These are phyloP conservation scores for Penicillium sp. DNA, from an alignment of 2,329 filamentous ascomycete species.

Conservation along the genomic window DNA sequence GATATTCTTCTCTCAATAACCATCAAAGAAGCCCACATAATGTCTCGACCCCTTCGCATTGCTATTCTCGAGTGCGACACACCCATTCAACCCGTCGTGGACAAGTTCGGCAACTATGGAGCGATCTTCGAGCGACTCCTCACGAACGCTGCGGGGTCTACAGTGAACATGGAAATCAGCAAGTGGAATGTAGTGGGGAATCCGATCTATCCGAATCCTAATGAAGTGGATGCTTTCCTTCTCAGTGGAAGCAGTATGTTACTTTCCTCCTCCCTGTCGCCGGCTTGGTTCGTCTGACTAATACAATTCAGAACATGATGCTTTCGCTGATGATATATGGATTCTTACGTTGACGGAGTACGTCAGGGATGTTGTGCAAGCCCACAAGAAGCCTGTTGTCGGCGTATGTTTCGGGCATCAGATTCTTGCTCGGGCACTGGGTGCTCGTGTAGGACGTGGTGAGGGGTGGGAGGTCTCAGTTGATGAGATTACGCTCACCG, in stretches of 20 bases:
- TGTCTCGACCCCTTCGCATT: slow-evolving; percentile 19
- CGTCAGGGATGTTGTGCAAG: slow-evolving; percentile 27
- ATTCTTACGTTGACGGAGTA: slow-evolving; percentile 47
- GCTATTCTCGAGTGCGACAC: slow-evolving; percentile 33
- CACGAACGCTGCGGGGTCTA: slow-evolving; percentile 10
- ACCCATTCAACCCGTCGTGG: slow-evolving; percentile 24
- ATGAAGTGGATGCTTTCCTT: slow-evolving; percentile 27
- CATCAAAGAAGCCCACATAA: neutral
- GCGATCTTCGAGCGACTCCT: slow-evolving; percentile 29
- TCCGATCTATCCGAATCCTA: slow-evolving; percentile 21
- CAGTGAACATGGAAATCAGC: slow-evolving; percentile 10
- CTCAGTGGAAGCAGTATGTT: slow-evolving; percentile 35
- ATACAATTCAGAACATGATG: slow-evolving; percentile 32
- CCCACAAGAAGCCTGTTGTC: slow-evolving; percentile 35
- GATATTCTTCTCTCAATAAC: neutral
- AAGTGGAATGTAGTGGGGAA: slow-evolving; percentile 28
- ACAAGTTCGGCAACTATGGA: slow-evolving; percentile 23
- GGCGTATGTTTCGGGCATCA: slow-evolving; percentile 54
- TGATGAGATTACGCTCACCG: slow-evolving; percentile 42
- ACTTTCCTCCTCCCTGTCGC: neutral
- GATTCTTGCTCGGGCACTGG: slow-evolving; percentile 47
- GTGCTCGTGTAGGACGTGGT: slow-evolving; percentile 38
- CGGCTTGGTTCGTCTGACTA: neutral
- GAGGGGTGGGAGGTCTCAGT: slow-evolving; percentile 51
- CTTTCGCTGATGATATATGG: slow-evolving; percentile 48